Evolutionary conservation across 306 rosid species (phyloP).

Genomic region (Trifolium repens): DNA sequence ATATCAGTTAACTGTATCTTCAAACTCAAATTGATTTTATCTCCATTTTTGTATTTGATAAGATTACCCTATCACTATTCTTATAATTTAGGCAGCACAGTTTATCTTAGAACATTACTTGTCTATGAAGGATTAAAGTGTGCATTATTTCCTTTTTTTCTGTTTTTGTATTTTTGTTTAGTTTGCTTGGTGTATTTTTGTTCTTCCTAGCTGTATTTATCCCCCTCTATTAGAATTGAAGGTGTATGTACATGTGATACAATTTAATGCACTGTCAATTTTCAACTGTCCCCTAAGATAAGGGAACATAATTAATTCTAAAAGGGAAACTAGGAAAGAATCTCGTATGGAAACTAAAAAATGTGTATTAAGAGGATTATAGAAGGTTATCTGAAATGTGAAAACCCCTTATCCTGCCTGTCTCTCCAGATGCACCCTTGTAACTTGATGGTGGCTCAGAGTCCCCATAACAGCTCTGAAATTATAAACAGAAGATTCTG

Average conservation of each 20-base stretch:
- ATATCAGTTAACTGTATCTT: not conserved
- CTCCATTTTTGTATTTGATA: conserved; percentile 13
- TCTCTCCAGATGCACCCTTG: not conserved
- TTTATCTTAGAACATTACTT: not conserved
- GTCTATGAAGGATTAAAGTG: not conserved
- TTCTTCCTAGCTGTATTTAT: conserved; percentile 18
- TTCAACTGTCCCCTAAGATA: not conserved
- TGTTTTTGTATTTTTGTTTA: not conserved
- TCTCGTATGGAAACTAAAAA: not conserved
- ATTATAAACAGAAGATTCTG: not conserved
- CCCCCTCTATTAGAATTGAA: conserved; percentile 7
- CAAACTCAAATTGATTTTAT: no score
- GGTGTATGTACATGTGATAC: not conserved
- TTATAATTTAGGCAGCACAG: conserved; percentile 10
- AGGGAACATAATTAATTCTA: not conserved
- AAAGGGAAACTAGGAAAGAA: not conserved
- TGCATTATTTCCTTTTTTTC: conserved; percentile 7
- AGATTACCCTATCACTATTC: not conserved
- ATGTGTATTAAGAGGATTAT: not conserved
- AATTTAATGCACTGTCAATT: conserved; percentile 14
- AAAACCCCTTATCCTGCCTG: not conserved
- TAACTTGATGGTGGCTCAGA: not conserved
- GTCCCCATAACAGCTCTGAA: not conserved
- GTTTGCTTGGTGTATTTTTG: conserved; percentile 10
- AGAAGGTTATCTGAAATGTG: not conserved